Base-by-base conservation (phyloP, 2,329 filamentous ascomycete species). In the Graphiopsis chlorocephala region DNA sequence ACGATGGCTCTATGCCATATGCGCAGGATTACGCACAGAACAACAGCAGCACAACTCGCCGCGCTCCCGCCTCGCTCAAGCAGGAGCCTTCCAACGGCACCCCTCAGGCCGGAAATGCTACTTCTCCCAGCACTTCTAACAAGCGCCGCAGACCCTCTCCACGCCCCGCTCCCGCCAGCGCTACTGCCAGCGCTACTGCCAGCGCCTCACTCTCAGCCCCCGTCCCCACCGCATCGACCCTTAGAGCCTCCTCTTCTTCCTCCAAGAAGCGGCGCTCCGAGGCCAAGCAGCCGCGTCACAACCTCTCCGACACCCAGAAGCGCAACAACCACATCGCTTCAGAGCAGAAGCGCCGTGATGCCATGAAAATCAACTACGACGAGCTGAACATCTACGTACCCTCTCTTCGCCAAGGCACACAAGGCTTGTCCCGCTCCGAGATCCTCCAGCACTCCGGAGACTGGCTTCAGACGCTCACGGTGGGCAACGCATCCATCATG, bases 271-370 rank as follows among this genome's bases (percentile, higher is more conserved):
- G 66, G 4, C 25, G 52, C 47, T 15, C 58, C 33, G 38, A 60
- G 23, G 14, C 47, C 10, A 61, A 57, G 33, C 50, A 45, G 11
- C 35, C 61, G 25, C 68, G 69, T 31, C 68, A 89, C 71, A 89
- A 89, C 68, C 75, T 95, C 4, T 86, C 88, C 0, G 90, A 94
- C 69, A 88, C 90, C 66, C 90, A 95, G 77, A 95, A 94, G 77
- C 84, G 91, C 53, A 89, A 88, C 72, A 96, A 97, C 70, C 92
- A 96, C 73, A 95, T 96, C 68, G 84, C 88, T 61, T 95, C 92
- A 61, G 92, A 96, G 74, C 91, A 96, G 78, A 96, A 95, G 77
- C 85, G 93, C 35, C 84, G 92, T 56, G 92, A 91, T 28, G 81
- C 93, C 55, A 94, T 94, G 72, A 90, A 92, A 73, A 85, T 90